These are phyloP conservation scores for Nothophoma quercina DNA, from an alignment of 2,329 filamentous ascomycete genomes.

Conservation along the genomic window DNA sequence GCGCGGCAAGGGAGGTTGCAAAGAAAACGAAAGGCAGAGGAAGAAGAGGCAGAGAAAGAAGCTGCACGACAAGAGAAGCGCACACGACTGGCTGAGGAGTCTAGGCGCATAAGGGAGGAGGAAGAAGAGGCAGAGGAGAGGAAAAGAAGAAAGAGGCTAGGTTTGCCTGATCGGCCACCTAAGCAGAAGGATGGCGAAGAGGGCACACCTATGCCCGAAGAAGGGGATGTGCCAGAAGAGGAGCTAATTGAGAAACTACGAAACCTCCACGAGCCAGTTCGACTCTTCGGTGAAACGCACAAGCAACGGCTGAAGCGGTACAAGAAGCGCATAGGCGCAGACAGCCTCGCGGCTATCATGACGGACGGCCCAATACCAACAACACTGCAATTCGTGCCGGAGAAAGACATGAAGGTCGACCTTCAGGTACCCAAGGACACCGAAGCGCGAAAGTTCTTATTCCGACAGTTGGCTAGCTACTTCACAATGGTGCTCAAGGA, in stretches of 20 bases:
- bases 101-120: slow-evolving; percentile 71
- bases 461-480: slow-evolving; percentile 89
- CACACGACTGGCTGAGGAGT: slow-evolving; percentile 80
- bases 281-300: slow-evolving; percentile 84
- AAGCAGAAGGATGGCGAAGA: slow-evolving; percentile 58
- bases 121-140: slow-evolving; percentile 77
- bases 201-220: slow-evolving; percentile 50
- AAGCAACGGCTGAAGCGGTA: slow-evolving; percentile 74
- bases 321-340: slow-evolving; percentile 63
- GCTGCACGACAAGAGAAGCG: slow-evolving; percentile 82
- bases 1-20: slow-evolving; percentile 73
- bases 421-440: slow-evolving; percentile 68
- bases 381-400: slow-evolving; percentile 77
- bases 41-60: slow-evolving; percentile 77
- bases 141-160: slow-evolving; percentile 75
- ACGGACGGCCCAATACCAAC: slow-evolving; percentile 86
- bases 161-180: slow-evolving; percentile 75
- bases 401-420: slow-evolving; percentile 85
- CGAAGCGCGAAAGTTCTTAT: slow-evolving; percentile 74
- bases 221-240: slow-evolving; percentile 73
- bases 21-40: slow-evolving; percentile 88
- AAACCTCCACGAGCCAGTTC: slow-evolving; percentile 73
- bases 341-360: slow-evolving; percentile 56
- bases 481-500: slow-evolving; percentile 95
- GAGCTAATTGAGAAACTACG: slow-evolving; percentile 74